These are phyloP conservation scores for Syzygium aqueum DNA, from an alignment of 345 rosid genomes.

Conservation along the genomic window DNA sequence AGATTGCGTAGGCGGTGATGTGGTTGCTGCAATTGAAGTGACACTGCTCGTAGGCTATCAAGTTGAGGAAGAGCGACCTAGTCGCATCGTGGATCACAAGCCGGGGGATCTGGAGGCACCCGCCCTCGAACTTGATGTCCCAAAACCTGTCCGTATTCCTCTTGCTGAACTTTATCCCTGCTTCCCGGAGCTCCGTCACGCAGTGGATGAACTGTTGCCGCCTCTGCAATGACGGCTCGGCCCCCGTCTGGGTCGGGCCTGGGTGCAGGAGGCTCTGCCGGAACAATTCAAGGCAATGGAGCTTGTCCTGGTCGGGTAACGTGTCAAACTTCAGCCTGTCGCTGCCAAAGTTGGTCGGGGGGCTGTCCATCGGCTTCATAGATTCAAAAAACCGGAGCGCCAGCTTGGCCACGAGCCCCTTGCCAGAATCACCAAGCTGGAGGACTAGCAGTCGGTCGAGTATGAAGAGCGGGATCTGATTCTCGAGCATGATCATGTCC, in stretches of 20 bases:
- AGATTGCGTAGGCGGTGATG: conserved; percentile 67
- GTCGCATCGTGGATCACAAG: conserved; percentile 82
- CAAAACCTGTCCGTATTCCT: conserved; percentile 68
- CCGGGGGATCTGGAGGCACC: conserved; percentile 55
- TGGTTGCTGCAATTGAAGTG: conserved; percentile 64
- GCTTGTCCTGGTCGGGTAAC: conserved; percentile 41
- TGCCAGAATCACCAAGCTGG: conserved; percentile 41
- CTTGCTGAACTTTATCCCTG: conserved; percentile 62
- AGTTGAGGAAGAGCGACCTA: conserved; percentile 72
- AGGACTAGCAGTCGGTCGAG: conserved; percentile 57
- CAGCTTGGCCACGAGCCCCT: conserved; percentile 51
- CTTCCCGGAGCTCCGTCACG: conserved; percentile 58
- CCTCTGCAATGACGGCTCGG: conserved; percentile 31
- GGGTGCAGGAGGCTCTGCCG: conserved; percentile 44
- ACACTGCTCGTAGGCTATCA: conserved; percentile 72
- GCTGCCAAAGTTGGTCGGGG: conserved; percentile 36
- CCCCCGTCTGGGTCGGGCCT: conserved; percentile 17
- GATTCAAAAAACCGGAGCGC: conserved; percentile 68
- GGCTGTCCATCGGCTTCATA: conserved; percentile 59
- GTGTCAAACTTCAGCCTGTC: conserved; percentile 29
- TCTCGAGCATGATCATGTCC: conserved; percentile 89
- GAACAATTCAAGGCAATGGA: conserved; percentile 80
- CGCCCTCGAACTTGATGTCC: conserved; percentile 71
- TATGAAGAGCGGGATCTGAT: conserved; percentile 68
- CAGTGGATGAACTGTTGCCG: conserved; percentile 65